Conservation (phyloP, 495 filamentous ascomycete species). For the Chaetomium tenue region DNA sequence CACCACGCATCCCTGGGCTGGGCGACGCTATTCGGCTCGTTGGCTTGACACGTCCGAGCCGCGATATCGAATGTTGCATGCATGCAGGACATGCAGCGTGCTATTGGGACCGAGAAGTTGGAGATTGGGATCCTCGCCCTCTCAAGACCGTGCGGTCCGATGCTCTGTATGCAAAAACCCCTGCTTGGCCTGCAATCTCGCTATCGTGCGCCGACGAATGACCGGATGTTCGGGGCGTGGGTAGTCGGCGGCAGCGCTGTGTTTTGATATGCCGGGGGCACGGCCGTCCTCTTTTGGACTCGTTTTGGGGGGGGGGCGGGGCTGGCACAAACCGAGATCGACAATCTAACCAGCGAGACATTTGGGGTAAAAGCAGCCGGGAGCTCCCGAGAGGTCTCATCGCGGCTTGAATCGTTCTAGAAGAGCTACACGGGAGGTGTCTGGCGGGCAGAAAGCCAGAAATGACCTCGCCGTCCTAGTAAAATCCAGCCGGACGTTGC, state of each 20-base stretch:
- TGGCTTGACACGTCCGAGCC: too few relatives aligned
- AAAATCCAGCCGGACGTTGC: slow-evolving; percentile 1
- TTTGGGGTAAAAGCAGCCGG: neutral
- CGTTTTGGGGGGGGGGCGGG: neutral
- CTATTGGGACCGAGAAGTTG: too few relatives aligned
- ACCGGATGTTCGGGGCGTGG: neutral
- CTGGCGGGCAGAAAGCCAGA: neutral
- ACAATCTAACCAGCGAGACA: neutral
- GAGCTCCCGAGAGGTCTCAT: slow-evolving; percentile 1
- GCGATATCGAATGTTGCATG: too few relatives aligned
- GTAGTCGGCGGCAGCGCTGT: neutral
- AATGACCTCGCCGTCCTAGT: neutral
- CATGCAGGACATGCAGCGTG: too few relatives aligned
- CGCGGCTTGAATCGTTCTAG: neutral
- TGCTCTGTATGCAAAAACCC: too few relatives aligned
- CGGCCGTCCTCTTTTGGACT: neutral
- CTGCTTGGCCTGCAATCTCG: too few relatives aligned
- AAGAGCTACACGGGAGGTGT: neutral
- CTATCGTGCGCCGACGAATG: neutral
- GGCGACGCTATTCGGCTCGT: too few relatives aligned
- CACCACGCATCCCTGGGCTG: too few relatives aligned
- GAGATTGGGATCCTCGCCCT: too few relatives aligned
- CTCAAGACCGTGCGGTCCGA: too few relatives aligned
- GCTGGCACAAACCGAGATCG: slow-evolving; percentile 3
- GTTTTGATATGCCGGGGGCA: neutral